Base-by-base conservation (phyloP, 2,329 filamentous ascomycete species). In the Microdochium trichocladiopsis region DNA sequence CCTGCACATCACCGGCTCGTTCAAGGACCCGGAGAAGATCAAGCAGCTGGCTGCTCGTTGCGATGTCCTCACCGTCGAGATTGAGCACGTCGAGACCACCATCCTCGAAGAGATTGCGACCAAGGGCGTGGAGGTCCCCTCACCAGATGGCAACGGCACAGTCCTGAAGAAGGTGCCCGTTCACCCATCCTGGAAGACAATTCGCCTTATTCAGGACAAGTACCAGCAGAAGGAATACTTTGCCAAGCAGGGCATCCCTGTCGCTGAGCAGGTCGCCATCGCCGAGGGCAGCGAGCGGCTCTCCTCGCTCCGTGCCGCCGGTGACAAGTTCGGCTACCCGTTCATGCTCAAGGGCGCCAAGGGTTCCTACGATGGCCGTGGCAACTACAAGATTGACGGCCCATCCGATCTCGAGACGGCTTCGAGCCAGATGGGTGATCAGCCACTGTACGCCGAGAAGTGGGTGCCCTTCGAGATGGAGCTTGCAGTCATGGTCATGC, bases 181-280 rank as follows among this genome's bases (percentile, higher is more conserved):
- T 2, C 84, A 96, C 64, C 91, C 92, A 1, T 89, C 85, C 54
- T 95, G 90, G 87, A 82, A 83, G 70, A 95, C 92, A 2, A 79
- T 97, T 51, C 82, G 90, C 25, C 84, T 87, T 18, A 95, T 97
- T 62, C 93, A 96, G 74, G 90, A 97, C 74, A 97, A 97, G 74
- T 96, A 83, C 66, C 74, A 83, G 56, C 93, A 97, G 67, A 96
- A 97, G 71, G 80, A 88, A 66, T 86, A 95, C 65, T 76, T 96
- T 52, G 72, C 75, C 47, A 75, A 80, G 56, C 75, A 82, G 56
- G 82, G 79, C 1, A 84, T 96, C 5, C 83, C 86, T 22, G 86
- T 90, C 53, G 88, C 90, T 1, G 78, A 83, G 47, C 88, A 89
- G 60, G 72, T 85, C 50, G 79, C 84, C 24, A 70, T 95, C 48